Percentiles rank a stretch among this genome's conserved stretches.
These are phyloP conservation scores for Fusarium mexicanum DNA, from an alignment of 2,329 filamentous ascomycete species.

Conservation along the genomic window DNA sequence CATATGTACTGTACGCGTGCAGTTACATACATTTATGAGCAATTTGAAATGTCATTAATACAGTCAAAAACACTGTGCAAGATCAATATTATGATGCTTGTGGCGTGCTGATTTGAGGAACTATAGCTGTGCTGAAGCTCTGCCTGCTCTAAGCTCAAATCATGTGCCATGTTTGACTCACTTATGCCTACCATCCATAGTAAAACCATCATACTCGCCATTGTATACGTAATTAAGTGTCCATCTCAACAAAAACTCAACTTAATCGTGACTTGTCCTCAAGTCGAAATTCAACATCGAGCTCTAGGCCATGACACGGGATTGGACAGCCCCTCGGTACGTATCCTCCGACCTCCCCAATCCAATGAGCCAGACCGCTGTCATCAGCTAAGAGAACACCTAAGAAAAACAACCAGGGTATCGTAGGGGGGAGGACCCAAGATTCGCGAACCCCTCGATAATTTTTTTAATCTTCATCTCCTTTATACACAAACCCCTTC, in stretches of 20 bases:
- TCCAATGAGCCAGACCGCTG: constrained; percentile 22
- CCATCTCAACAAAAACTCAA: not conserved
- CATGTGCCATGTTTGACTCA: not conserved
- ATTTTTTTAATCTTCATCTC: constrained; percentile 1
- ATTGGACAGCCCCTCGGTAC: constrained; percentile 31
- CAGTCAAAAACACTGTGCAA: not conserved
- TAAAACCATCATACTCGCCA: not conserved
- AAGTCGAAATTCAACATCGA: not conserved
- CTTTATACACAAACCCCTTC: not conserved
- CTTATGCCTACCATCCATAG: not conserved
- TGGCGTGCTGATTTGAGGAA: not conserved
- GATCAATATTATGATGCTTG: not conserved
- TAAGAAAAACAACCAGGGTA: constrained; percentile 41
- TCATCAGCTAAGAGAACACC: constrained; percentile 35
- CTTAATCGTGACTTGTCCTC: not conserved
- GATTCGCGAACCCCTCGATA: constrained; percentile 36
- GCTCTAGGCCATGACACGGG: constrained; percentile 26
- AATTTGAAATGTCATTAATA: constrained; percentile 30
- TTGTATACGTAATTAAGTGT: not conserved
- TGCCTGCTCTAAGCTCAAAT: not conserved
- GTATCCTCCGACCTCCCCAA: constrained; percentile 22
- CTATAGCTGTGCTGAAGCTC: not conserved
- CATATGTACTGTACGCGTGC: constrained; percentile 28
- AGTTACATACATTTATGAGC: constrained; percentile 16
- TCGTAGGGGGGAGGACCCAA: constrained; percentile 31